Conservation (phyloP, 148 eudicot species). For the Nyssa sinensis region DNA sequence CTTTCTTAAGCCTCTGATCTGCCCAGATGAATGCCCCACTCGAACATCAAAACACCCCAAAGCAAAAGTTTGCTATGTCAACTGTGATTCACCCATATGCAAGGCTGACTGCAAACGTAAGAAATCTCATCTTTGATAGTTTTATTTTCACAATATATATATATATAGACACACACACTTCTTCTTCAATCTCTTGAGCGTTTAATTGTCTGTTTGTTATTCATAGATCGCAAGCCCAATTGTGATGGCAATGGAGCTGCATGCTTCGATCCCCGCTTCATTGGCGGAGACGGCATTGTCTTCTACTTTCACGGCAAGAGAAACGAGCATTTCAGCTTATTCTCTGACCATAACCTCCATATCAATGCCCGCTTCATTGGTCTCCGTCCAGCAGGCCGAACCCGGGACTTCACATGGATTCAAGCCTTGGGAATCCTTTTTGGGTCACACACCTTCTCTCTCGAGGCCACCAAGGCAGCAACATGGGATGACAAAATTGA, state of each 20-base stretch:
- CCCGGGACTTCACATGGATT: conserved; percentile 69
- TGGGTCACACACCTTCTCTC: conserved; percentile 44
- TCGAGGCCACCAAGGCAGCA: conserved; percentile 52
- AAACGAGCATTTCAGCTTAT: too few species aligned
- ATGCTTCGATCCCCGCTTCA: conserved; percentile 75
- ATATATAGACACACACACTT: too few species aligned
- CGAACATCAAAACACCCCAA: conserved; percentile 36
- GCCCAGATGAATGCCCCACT: conserved; percentile 67
- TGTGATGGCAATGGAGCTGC: conserved; percentile 68
- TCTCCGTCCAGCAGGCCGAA: conserved; percentile 46
- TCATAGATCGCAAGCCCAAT: too few species aligned
- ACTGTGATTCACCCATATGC: conserved; percentile 61
- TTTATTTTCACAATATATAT: too few species aligned
- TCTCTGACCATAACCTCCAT: conserved; percentile 62
- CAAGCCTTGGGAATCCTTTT: conserved; percentile 65
- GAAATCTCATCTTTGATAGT: too few species aligned
- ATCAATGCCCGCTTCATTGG: conserved; percentile 75
- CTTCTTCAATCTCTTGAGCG: not conserved
- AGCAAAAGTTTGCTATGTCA: conserved; percentile 58
- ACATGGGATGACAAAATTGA: conserved; percentile 51
- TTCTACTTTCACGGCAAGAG: conserved; percentile 80
- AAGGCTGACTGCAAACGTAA: conserved; percentile 57
- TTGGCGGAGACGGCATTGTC: conserved; percentile 65
- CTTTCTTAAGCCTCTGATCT: too few species aligned
- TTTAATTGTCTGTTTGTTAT: not conserved